Base-by-base conservation (phyloP, 2,329 filamentous ascomycete genomes). In the Alternaria sp. region DNA sequence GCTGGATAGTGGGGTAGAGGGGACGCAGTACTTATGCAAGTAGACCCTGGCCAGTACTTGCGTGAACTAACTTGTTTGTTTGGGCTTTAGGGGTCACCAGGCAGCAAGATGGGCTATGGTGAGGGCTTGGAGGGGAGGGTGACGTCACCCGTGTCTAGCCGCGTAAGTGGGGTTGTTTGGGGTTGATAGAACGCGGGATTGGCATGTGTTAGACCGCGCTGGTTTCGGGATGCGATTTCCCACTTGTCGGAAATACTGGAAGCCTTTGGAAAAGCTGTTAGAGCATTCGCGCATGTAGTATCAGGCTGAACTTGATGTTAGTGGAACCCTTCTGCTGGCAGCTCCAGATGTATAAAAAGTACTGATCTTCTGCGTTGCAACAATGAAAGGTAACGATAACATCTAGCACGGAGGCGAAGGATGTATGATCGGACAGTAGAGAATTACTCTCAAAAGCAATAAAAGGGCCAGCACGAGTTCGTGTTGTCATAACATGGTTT, bases 101-200 rank as follows among this genome's bases (percentile, higher is more conserved):
- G 67, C 67, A 62, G 62, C 68, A 63, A 60, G 60, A 61, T 61
- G 62, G 55, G 56, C 30, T 60, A 10, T 26, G 28, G 50, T 18
- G 44, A 41, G 49, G 28, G 55, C 23, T 28, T 63, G 41, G 60
- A 50, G 56, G 57, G 58, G 58, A 54, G n/a, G 53, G 61, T 70
- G 70, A 72, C 70, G 69, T 72, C 70, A 72, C 51, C 66, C 68
- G 66, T 57, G 33, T 50, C 60, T 70, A 65, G 65, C 68, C 54
- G 59, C 55, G 33, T 21, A 53, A 45, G 60, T 62, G 60, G 60
- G 60, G 60, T 55, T 51, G 30, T n/a, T n/a, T 23, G n/a, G 12
- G 21, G 59, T 55, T 25, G 33, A 20, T 53, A 41, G 30, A 50
- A 25, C 44, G 46, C 41, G 47, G 45, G 58, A 55, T 44, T 55